Conservation (phyloP, 768 basidiomycete species). For the Crassisporium funariophilum region DNA sequence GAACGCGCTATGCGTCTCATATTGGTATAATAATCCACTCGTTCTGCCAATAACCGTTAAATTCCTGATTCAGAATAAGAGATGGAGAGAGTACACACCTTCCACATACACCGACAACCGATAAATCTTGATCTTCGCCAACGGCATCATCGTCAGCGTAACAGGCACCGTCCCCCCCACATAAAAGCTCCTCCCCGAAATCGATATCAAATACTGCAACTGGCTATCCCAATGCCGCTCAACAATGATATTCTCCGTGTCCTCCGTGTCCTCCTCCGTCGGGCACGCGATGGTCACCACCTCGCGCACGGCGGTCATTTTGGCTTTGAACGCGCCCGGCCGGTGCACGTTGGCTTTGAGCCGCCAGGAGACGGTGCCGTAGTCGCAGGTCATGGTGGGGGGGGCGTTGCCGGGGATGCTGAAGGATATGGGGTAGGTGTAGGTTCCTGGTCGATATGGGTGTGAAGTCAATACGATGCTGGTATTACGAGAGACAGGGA, state of each 20-base stretch:
- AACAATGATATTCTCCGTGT: constrained; percentile 75
- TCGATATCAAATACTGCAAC: constrained; percentile 75
- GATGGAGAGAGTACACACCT: constrained; percentile 48
- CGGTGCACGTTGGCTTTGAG: constrained; percentile 84
- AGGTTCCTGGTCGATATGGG: constrained; percentile 60
- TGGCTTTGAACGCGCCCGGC: constrained; percentile 77
- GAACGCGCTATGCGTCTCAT: constrained; percentile 68
- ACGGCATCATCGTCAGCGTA: constrained; percentile 77
- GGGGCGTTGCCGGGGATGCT: constrained; percentile 79
- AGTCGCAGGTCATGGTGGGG: constrained; percentile 73
- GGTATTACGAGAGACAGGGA: background rate
- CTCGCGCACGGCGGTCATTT: constrained; percentile 68
- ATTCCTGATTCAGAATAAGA: background rate
- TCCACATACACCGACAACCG: constrained; percentile 75
- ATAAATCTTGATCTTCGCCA: constrained; percentile 82
- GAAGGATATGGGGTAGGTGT: constrained; percentile 94
- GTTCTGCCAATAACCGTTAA: constrained; percentile 50
- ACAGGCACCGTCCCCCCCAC: constrained; percentile 84
- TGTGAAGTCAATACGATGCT: constrained; percentile 3
- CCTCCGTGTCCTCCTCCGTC: constrained; percentile 85
- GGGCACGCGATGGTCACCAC: constrained; percentile 77
- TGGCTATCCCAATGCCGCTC: constrained; percentile 92
- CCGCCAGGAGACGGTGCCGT: constrained; percentile 77
- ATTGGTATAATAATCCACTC: constrained; percentile 77
- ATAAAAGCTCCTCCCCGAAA: constrained; percentile 75